Evolutionary conservation across 176 grass and related monocot species (phyloP).

Genomic region (Oryza rufipogon): DNA sequence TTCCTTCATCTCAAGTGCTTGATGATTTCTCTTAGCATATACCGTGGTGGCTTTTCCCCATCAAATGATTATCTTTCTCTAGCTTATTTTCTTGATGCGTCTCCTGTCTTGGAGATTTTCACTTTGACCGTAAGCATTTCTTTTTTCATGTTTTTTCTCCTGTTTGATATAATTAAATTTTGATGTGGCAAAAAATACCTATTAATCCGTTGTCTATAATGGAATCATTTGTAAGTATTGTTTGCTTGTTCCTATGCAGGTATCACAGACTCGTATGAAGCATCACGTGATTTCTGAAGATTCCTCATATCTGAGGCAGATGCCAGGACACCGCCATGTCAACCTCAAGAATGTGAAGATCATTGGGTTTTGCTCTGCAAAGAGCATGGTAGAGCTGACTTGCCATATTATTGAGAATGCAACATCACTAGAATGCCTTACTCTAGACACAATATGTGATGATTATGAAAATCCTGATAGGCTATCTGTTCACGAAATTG

Average conservation of each 20-base stretch:
- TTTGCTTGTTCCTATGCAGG: neutral
- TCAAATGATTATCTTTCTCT: neutral
- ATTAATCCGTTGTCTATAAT: neutral
- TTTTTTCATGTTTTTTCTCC: neutral
- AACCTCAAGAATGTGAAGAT: neutral
- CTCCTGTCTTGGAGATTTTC: neutral
- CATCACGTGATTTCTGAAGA: neutral
- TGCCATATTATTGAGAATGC: neutral
- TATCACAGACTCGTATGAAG: neutral
- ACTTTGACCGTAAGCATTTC: neutral
- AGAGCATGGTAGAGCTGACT: neutral
- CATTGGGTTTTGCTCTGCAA: neutral
- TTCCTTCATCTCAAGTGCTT: neutral
- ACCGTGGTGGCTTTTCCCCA: neutral
- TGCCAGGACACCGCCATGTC: neutral
- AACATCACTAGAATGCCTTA: neutral
- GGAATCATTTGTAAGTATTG: neutral
- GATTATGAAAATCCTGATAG: neutral
- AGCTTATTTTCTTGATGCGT: neutral
- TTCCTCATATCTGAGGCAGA: neutral
- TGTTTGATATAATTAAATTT: neutral
- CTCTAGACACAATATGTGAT: neutral
- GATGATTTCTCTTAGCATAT: neutral
- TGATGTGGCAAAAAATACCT: neutral
- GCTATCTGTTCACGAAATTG: neutral